A percentile compares a stretch with the other conserved stretches of the same genome.
These are phyloP conservation scores for Daucus carota DNA, from an alignment of 129 eudicot genomes.

Conservation along the genomic window DH1_v3.0 NC_030385.2:37627501-37628000, in stretches of 20 bases:
- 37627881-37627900: neutral
- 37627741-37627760: neutral
- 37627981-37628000: slow-evolving; percentile 44
- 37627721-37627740: neutral
- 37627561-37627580: neutral
- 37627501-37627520: neutral
- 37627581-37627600: slow-evolving; percentile 38
- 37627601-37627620: slow-evolving; percentile 66
- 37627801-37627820: slow-evolving; percentile 38
- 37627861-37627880: slow-evolving; percentile 17
- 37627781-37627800: slow-evolving; percentile 37
- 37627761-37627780: slow-evolving; percentile 42
- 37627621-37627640: slow-evolving; percentile 59
- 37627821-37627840: slow-evolving; percentile 58
- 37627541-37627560: neutral
- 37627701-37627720: neutral
- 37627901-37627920: neutral
- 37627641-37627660: slow-evolving; percentile 59
- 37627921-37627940: slow-evolving; percentile 3
- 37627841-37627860: slow-evolving; percentile 52
- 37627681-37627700: neutral
- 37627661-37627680: slow-evolving; percentile 19
- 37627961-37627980: slow-evolving; percentile 50
- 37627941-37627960: slow-evolving; percentile 57
- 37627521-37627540: neutral